Evolutionary conservation across 2,329 filamentous ascomycete genomes (phyloP), one percentile per base, ranked within the genome.

Genomic region (Ophiostoma triangulosporum): DNA sequence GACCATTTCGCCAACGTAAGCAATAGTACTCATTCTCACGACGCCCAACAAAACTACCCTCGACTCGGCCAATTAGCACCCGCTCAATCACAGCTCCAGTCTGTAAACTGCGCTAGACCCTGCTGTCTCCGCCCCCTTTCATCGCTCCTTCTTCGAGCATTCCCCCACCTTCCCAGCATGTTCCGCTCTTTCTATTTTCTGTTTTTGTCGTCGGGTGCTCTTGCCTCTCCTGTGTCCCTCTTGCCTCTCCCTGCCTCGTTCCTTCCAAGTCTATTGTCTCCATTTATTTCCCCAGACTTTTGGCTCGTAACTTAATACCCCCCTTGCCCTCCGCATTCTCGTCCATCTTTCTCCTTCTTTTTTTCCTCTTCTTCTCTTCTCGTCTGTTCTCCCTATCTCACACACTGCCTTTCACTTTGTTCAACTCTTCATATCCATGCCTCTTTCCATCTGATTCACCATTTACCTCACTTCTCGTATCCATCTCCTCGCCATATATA

Each of bases 281-380:
- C 29, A 22, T 48, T 48, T n/a, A 54, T 54, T 54, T 48, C 53
- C 52, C 53, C 53, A 48, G 53, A 40, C 48, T 54, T 48, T 45
- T 24, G 17, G 12, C n/a, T 50, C 26, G 48, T 40, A 27, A 48
- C 26, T 51, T 40, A 27, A 48, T 51, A 38, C 24, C 24, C 32
- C 35, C 43, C 53, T 17, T 50, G n/a, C 9, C 50, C 38, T 46
- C 40, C 43, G 35, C 36, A 50, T 43, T 49, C 38, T 29, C 35
- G 27, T 24, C 14, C 38, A 17, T 33, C 46, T 17, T 17, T 26
- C 36, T 17, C 40, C 31, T 26, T 24, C 17, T n/a, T 20, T 24
- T 51, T 12, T 5, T 51, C 48, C 22, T 48, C 43, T 33, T 20
- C 11, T 20, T 40, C 7, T 17, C 26, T 35, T 33, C 20, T 48